Conservation (phyloP, 23 red algal species). For the Chondrus crispus region DNA sequence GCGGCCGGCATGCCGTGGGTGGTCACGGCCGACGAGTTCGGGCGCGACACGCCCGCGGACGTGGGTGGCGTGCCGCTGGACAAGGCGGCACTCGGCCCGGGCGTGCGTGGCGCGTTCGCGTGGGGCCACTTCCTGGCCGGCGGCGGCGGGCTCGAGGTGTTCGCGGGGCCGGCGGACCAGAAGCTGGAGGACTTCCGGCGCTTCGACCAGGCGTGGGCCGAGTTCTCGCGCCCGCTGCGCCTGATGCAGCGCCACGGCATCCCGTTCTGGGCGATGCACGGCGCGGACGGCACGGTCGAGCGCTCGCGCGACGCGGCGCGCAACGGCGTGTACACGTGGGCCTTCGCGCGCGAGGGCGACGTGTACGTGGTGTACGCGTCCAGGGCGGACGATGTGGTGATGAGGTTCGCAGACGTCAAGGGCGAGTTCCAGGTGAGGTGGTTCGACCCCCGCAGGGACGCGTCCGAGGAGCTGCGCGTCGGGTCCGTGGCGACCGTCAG, state of each 20-base stretch:
- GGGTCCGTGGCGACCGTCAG: not conserved
- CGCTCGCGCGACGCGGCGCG: not conserved
- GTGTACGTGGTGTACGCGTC: constrained; percentile 38
- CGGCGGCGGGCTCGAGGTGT: constrained; percentile 50
- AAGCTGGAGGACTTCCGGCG: constrained; percentile 41
- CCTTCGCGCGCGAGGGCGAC: constrained; percentile 14
- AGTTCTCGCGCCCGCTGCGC: constrained; percentile 23
- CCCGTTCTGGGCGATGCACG: constrained; percentile 54
- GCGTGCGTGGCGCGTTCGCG: constrained; percentile 21
- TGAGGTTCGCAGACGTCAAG: not conserved
- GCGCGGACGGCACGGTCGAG: not conserved
- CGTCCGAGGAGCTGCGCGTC: not conserved
- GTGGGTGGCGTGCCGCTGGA: constrained; percentile 12
- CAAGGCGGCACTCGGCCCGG: not conserved
- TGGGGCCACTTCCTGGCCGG: constrained; percentile 67
- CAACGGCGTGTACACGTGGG: not conserved
- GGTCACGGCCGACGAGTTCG: constrained; percentile 56
- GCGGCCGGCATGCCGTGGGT: constrained; percentile 40
- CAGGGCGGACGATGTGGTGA: constrained; percentile 17
- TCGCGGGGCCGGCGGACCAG: constrained; percentile 28
- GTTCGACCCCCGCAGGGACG: constrained; percentile 7
- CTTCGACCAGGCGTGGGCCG: constrained; percentile 41
- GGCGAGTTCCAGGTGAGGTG: constrained; percentile 35
- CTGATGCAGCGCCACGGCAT: constrained; percentile 23
- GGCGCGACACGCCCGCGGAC: not conserved